Evolutionary conservation across 2,329 filamentous ascomycete species (phyloP).

Genomic region (Dactylella cylindrospora): DNA sequence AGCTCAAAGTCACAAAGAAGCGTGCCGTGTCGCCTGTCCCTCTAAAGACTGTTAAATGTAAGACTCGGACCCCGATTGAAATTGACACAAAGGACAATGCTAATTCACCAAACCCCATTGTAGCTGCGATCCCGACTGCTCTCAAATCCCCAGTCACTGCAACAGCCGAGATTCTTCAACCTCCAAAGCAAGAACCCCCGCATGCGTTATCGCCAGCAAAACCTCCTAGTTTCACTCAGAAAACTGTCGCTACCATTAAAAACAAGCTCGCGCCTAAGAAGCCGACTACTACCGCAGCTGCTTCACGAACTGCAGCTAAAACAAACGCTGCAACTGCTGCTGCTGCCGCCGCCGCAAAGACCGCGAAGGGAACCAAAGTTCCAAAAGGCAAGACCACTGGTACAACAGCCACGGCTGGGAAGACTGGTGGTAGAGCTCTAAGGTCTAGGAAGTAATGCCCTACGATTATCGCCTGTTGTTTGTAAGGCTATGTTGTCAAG

Average conservation of each 20-base stretch:
- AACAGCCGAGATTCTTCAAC: slow-evolving; percentile 32
- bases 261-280: slow-evolving; percentile 20
- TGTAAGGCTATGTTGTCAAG: no score
- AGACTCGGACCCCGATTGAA: no score
- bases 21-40: slow-evolving; percentile 16
- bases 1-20: slow-evolving; percentile 26
- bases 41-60: slow-evolving; percentile 18
- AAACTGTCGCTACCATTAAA: slow-evolving; percentile 25
- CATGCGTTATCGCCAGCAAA: slow-evolving; percentile 27
- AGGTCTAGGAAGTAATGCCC: slow-evolving; percentile 27
- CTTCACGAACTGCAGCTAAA: slow-evolving; percentile 12
- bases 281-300: neutral
- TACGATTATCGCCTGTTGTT: no score
- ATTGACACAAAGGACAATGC: no score
- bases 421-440: slow-evolving; percentile 23
- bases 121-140: slow-evolving; percentile 4
- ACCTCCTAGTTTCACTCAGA: slow-evolving; percentile 20
- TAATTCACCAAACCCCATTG: no score
- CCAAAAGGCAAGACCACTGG: neutral
- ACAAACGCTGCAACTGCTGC: slow-evolving; percentile 13
- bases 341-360: slow-evolving; percentile 6
- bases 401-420: slow-evolving; percentile 7
- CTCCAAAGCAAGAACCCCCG: slow-evolving; percentile 14
- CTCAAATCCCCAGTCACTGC: slow-evolving; percentile 15
- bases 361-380: slow-evolving; percentile 10